Conservation (phyloP, 805 yeast genomes). For the Metschnikowia santaceciliae region DNA sequence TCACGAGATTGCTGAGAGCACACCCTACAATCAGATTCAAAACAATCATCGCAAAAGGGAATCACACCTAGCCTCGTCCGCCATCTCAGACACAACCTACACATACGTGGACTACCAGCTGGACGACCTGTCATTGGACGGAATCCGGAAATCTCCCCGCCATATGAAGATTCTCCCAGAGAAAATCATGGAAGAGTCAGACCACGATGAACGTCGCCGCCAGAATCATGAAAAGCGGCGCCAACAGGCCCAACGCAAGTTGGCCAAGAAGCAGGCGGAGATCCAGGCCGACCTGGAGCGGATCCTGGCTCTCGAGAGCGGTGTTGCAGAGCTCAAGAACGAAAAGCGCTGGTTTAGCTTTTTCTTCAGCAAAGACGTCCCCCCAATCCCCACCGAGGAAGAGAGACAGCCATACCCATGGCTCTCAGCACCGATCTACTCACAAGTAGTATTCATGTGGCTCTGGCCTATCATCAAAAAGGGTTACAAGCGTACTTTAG, state of each 20-base stretch:
- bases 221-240: neutral
- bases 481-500: conserved; percentile 39
- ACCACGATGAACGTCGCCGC: conserved; percentile 2
- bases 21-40: conserved; percentile 5
- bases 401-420: conserved; percentile 52
- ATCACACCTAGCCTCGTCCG: conserved; percentile 8
- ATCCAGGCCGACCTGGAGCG: neutral
- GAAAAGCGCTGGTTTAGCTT: conserved; percentile 52
- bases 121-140: conserved; percentile 10
- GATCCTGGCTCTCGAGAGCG: conserved; percentile 6
- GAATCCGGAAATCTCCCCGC: neutral
- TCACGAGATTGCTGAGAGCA: neutral
- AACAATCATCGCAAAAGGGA: conserved; percentile 4
- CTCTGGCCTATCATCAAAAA: conserved; percentile 35
- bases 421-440: conserved; percentile 26
- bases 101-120: conserved; percentile 15
- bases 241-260: neutral
- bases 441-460: conserved; percentile 40
- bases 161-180: conserved; percentile 4
- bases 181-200: neutral
- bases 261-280: neutral
- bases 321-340: conserved; percentile 29
- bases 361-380: conserved; percentile 45
- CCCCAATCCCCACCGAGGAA: conserved; percentile 47
- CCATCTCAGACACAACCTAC: conserved; percentile 14